phyloP scores from a whole-genome alignment of 2,329 filamentous ascomycete species.

The Falciphora oryzae region DNA sequence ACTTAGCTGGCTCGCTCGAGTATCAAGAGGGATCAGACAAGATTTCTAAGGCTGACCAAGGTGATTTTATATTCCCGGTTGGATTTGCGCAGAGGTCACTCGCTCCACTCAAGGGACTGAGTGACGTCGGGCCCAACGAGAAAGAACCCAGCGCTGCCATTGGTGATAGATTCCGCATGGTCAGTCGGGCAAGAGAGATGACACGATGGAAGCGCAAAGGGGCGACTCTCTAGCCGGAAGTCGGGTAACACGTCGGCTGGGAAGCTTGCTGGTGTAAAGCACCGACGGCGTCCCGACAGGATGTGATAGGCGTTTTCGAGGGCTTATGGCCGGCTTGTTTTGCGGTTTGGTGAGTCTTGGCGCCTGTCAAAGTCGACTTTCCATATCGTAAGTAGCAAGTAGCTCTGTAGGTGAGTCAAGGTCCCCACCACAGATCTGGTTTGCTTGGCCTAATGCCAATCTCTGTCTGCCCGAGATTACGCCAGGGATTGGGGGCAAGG shows the following conservation, averaged over 20 bases:
- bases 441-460: neutral
- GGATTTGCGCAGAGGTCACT: neutral
- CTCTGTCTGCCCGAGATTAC: neutral
- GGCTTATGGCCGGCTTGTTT: neutral
- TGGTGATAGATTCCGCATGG: neutral
- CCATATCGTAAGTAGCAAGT: constrained; percentile 1
- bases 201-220: neutral
- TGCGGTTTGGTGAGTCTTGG: neutral
- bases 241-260: neutral
- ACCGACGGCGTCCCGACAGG: neutral
- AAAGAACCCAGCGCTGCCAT: neutral
- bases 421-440: neutral
- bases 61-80: neutral
- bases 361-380: constrained; percentile 6
- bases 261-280: constrained; percentile 2
- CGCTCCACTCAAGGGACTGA: neutral
- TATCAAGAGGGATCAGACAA: too few relatives aligned
- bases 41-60: neutral
- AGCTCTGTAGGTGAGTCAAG: neutral
- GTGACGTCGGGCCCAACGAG: neutral
- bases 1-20: too few relatives aligned
- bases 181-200: constrained; percentile 1
- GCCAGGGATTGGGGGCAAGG: neutral
- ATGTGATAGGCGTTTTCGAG: neutral
- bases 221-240: neutral